A percentile compares a stretch with the other conserved stretches of the same genome.
These are phyloP conservation scores for Chalciporus piperatus DNA, from an alignment of 768 basidiomycete genomes.

Conservation along the genomic window DNA sequence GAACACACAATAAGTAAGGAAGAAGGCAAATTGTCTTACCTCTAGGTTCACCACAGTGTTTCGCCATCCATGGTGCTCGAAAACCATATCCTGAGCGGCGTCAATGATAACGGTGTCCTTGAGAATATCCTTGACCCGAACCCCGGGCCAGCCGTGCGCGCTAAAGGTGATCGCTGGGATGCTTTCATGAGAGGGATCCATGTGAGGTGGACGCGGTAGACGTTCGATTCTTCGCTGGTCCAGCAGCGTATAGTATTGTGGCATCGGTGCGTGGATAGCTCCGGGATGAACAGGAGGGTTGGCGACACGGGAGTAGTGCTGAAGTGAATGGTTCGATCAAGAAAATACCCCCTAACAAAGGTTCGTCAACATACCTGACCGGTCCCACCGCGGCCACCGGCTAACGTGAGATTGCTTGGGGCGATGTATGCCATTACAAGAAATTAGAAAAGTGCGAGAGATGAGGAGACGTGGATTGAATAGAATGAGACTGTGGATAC, in stretches of 20 bases:
- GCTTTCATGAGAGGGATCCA: conserved; percentile 14
- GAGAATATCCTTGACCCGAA: conserved; percentile 15
- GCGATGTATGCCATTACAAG: conserved; percentile 6
- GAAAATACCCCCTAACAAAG: neutral
- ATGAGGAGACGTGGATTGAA: neutral
- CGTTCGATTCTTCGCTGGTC: conserved; percentile 18
- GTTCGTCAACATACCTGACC: neutral
- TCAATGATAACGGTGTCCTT: conserved; percentile 13
- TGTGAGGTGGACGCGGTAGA: conserved; percentile 15
- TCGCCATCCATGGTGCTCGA: conserved; percentile 21
- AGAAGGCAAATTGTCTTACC: conserved; percentile 4
- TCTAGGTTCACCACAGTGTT: conserved; percentile 18
- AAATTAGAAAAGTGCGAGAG: neutral
- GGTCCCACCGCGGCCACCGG: conserved; percentile 10
- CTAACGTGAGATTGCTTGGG: conserved; percentile 2
- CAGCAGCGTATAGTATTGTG: conserved; percentile 9
- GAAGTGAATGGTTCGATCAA: neutral
- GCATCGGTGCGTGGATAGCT: conserved; percentile 13
- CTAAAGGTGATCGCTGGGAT: conserved; percentile 19
- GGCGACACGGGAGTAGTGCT: conserved; percentile 11
- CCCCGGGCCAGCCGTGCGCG: conserved; percentile 17
- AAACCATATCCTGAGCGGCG: conserved; percentile 11
- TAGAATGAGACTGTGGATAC: neutral
- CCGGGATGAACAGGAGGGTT: conserved; percentile 23
- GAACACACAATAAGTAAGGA: neutral